Conservation (phyloP, 768 basidiomycete genomes). For the Podaxis sp. region DNA sequence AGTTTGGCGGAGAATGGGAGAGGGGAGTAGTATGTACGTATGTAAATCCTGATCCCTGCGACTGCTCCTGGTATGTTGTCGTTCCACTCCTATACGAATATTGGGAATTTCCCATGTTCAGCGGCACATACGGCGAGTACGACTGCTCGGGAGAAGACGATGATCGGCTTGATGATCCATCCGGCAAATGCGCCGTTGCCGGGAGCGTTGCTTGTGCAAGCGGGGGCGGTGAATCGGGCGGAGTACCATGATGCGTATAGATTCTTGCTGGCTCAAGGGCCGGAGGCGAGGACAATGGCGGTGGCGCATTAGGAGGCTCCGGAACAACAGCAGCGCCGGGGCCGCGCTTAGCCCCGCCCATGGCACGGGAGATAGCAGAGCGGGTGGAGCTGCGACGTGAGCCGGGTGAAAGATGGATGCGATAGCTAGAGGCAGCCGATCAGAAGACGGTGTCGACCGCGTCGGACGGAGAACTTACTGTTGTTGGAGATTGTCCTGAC, state of each 20-base stretch:
- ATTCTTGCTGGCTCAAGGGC: conserved; percentile 40
- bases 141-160: conserved; percentile 40
- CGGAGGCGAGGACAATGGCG: conserved; percentile 36
- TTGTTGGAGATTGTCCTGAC: conserved; percentile 82
- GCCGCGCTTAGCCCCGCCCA: conserved; percentile 25
- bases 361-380: conserved; percentile 46
- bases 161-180: conserved; percentile 35
- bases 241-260: conserved; percentile 32
- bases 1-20: conserved; percentile 21
- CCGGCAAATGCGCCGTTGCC: conserved; percentile 29
- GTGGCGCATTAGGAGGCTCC: conserved; percentile 15
- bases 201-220: conserved; percentile 49
- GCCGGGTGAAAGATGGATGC: conserved; percentile 78
- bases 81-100: conserved; percentile 37
- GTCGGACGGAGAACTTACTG: conserved; percentile 35
- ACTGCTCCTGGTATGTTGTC: conserved; percentile 42
- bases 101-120: conserved; percentile 16
- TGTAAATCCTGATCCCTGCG: conserved; percentile 29
- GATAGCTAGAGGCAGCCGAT: conserved; percentile 45
- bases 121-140: conserved; percentile 27
- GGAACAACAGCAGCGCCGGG: not conserved
- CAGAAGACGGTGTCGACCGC: not conserved
- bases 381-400: conserved; percentile 66
- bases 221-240: conserved; percentile 53
- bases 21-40: conserved; percentile 34